Evolutionary conservation across 805 yeast species (phyloP).

Genomic region (Starmerella powellii): DNA sequence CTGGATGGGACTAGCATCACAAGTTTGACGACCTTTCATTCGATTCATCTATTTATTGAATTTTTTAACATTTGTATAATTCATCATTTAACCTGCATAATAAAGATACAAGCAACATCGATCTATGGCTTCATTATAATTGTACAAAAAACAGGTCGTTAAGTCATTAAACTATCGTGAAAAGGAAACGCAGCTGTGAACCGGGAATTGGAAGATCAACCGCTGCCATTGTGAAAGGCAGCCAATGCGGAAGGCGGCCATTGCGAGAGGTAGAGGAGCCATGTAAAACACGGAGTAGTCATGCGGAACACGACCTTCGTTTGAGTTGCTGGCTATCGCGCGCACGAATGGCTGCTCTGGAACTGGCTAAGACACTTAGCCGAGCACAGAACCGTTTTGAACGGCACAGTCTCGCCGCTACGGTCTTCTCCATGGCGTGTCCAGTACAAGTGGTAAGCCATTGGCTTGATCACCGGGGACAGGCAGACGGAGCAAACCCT

Average conservation of each 20-base stretch:
- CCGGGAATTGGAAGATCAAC: too few relatives aligned
- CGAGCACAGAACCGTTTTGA: constrained; percentile 8
- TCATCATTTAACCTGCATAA: constrained; percentile 1
- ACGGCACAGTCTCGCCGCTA: constrained; percentile 13
- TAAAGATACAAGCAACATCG: neutral
- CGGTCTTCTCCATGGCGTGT: constrained; percentile 8
- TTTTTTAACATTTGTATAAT: constrained; percentile 3
- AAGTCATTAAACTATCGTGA: neutral
- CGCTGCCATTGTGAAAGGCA: too few relatives aligned
- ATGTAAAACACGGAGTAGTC: too few relatives aligned
- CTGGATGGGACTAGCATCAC: constrained; percentile 20
- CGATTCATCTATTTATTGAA: neutral
- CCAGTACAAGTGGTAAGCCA: constrained; percentile 5
- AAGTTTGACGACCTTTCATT: neutral
- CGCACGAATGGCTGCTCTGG: neutral
- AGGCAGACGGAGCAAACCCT: constrained; percentile 12
- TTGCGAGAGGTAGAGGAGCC: too few relatives aligned
- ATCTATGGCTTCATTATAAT: neutral
- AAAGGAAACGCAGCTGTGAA: neutral
- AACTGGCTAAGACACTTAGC: constrained; percentile 1
- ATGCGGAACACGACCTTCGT: too few relatives aligned
- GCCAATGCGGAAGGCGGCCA: too few relatives aligned
- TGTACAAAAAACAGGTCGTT: neutral
- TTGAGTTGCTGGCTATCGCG: too few relatives aligned
- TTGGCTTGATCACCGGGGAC: constrained; percentile 4